Evolutionary conservation across 2,329 filamentous ascomycete species (phyloP).

Genomic region (Orbilia ellipsospora): DNA sequence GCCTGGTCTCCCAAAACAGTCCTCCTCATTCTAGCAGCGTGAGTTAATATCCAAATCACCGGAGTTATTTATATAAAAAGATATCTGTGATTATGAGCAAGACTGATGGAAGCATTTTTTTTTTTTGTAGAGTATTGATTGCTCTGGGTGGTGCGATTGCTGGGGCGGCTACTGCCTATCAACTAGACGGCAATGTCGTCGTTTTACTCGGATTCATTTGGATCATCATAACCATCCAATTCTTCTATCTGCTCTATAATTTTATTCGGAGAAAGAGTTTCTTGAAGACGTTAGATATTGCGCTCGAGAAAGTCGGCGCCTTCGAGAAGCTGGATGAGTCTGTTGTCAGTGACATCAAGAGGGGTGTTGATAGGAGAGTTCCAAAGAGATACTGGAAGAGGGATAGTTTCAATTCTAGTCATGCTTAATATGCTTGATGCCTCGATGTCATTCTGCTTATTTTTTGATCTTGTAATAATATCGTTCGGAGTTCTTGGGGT

Average conservation of each 20-base stretch:
- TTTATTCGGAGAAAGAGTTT: slow-evolving; percentile 15
- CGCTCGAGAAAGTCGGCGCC: slow-evolving; percentile 13
- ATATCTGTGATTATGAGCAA: not conserved
- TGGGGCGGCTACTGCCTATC: not conserved
- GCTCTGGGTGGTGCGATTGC: not conserved
- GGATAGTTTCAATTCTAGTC: not conserved
- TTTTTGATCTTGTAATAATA: not conserved
- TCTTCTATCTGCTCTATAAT: not conserved
- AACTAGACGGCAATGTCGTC: slow-evolving; percentile 4
- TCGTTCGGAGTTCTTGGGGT: not conserved
- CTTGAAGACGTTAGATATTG: slow-evolving; percentile 7
- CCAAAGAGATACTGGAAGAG: slow-evolving; percentile 23
- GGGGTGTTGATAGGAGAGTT: not conserved
- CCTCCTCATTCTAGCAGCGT: slow-evolving; percentile 13
- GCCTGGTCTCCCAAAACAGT: slow-evolving; percentile 3
- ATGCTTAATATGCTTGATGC: too few species aligned
- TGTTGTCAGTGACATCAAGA: slow-evolving; percentile 8
- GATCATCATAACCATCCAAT: slow-evolving; percentile 9
- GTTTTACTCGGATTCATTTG: slow-evolving; percentile 7
- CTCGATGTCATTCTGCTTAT: too few species aligned
- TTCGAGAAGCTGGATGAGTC: slow-evolving; percentile 29
- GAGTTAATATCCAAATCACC: not conserved
- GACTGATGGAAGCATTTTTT: not conserved
- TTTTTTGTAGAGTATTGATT: slow-evolving; percentile 12
- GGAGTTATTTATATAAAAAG: not conserved